Conservation (phyloP, 208 protist species). For the Wallacemonas sp. region DNA sequence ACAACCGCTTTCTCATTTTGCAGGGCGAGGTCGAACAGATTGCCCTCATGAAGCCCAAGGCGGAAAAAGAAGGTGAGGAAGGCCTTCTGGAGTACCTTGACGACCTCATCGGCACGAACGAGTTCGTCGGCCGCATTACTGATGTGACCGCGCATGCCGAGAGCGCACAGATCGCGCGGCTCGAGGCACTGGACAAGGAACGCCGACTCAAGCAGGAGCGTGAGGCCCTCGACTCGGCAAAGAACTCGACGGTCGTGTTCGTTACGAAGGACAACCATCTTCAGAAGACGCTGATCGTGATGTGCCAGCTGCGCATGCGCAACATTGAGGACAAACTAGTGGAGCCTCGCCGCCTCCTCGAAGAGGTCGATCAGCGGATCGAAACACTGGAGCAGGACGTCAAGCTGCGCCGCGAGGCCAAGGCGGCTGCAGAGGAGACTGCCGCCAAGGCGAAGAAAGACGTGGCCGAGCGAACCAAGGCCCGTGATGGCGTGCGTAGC, state of each 20-base stretch:
- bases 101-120: constrained; percentile 98
- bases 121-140: constrained; percentile 93
- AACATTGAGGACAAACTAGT: constrained; percentile 75
- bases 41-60: constrained; percentile 99
- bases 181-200: constrained; percentile 92
- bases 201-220: constrained; percentile 95
- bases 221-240: constrained; percentile 92
- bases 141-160: constrained; percentile 82
- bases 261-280: constrained; percentile 93
- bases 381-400: constrained; percentile 49
- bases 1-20: constrained; percentile 99
- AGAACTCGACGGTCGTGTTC: constrained; percentile 94
- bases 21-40: constrained; percentile 99
- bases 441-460: constrained; percentile 62
- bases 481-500: constrained; percentile 55
- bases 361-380: constrained; percentile 75
- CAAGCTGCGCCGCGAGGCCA: constrained; percentile 26
- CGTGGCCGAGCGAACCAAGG: constrained; percentile 47
- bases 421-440: constrained; percentile 51
- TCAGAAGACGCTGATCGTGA: constrained; percentile 85
- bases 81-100: constrained; percentile 99
- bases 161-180: constrained; percentile 88
- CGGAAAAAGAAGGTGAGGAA: constrained; percentile 92
- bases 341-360: constrained; percentile 60
- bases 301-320: constrained; percentile 90